Base-by-base conservation (phyloP, 768 basidiomycete species). In the Trametes gibbosa region DNA sequence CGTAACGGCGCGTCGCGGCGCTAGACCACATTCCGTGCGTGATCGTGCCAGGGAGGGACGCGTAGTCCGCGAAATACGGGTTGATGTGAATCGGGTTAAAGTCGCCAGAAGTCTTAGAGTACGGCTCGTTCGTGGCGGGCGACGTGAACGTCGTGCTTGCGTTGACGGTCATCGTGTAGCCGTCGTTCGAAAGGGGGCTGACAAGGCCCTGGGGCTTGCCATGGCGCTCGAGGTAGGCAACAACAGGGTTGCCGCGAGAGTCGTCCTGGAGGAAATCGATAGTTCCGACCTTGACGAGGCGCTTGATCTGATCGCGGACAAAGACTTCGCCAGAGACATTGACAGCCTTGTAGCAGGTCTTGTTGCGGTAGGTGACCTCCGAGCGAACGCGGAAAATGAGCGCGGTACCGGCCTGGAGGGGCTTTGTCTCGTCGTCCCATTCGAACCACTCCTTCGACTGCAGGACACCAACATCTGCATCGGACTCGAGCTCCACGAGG, bases 11-110 rank as follows among this genome's bases (percentile, higher is more conserved):
- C 12, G 95, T 95, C 9, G 95, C 95, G 49, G 97, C 97, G 65
- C 91, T 94, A 2, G 93, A 87, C 92, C 94, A 98, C 77, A 98
- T 84, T 53, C 97, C 97, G 68, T 98, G 97, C 3, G 97, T 98
- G 69, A 99, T 98, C 10, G 97, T 99, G 14, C 91, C 89, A 24
- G 96, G 95, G 14, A 99, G 85, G 5, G 87, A 84, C 2, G 96
- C 95, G 62, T 89, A 92, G 71, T 94, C 89, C 23, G 97, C 85
- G 78, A 99, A 98, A 80, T 98, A 98, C 0, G 97, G 96, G 74
- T 99, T 98, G 73, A 97, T 80, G 72, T 99, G 97, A 66, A 99
- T 99, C 27, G 97, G 97, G 73, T 99, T 98, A 81, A 93, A 98
- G 74, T 99, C 96, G 45, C 96, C 95, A 0, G 97, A 99, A 48